Evolutionary conservation across 257 asterid species (phyloP).

Genomic region (Gardenia jasminoides): DNA sequence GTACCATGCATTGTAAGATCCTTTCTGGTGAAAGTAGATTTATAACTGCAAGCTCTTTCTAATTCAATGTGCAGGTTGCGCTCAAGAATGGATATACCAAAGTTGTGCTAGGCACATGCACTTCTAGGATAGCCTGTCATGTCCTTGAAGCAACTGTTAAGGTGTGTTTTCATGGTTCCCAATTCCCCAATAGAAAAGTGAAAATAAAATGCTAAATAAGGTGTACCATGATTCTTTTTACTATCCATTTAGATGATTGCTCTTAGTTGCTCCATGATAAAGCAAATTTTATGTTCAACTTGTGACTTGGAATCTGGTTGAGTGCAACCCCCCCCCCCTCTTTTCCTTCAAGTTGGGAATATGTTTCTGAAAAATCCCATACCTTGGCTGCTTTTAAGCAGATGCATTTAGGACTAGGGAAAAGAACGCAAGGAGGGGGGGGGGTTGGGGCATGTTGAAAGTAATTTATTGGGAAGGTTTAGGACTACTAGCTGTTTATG

Average conservation of each 20-base stretch:
- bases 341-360: background rate
- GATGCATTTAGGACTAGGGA: background rate
- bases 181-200: background rate
- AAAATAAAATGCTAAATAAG: background rate
- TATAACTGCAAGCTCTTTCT: background rate
- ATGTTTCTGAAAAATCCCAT: background rate
- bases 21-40: slow-evolving; percentile 10
- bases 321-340: too few species aligned
- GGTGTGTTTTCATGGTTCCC: slow-evolving; percentile 36
- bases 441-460: background rate
- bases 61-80: slow-evolving; percentile 61
- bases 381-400: background rate
- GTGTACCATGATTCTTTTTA: background rate
- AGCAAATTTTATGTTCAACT: background rate
- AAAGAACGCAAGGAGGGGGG: background rate
- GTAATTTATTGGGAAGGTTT: background rate
- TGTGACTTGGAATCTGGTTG: background rate
- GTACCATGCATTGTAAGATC: slow-evolving; percentile 17
- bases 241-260: background rate
- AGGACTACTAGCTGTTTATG: background rate
- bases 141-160: slow-evolving; percentile 96
- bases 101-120: slow-evolving; percentile 65
- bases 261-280: background rate
- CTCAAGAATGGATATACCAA: slow-evolving; percentile 76
- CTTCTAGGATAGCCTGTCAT: slow-evolving; percentile 86